Evolutionary conservation across 2,329 filamentous ascomycete species (phyloP).

Genomic region (Fusarium succisae): DNA sequence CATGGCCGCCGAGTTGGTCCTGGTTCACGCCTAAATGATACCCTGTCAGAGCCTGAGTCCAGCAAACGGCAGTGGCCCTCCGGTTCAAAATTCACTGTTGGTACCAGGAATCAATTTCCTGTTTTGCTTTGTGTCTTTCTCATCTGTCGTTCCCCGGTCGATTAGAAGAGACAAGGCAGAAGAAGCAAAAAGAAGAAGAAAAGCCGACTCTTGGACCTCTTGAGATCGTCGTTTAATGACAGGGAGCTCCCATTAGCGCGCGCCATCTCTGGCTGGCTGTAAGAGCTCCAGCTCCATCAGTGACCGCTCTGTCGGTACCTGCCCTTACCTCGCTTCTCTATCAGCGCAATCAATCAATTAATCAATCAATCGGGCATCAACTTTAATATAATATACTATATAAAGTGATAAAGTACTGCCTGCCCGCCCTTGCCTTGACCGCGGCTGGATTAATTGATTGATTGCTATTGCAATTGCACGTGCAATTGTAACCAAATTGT

Average conservation of each 20-base stretch:
- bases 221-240: constrained; percentile 20
- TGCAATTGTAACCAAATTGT: constrained; percentile 32
- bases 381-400: not conserved
- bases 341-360: not conserved
- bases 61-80: not conserved
- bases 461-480: constrained; percentile 21
- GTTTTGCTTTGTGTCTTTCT: constrained; percentile 10
- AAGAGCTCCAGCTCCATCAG: constrained; percentile 18
- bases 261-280: constrained; percentile 23
- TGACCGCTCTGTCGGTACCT: constrained; percentile 35
- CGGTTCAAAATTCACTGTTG: not conserved
- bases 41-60: not conserved
- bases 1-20: not conserved
- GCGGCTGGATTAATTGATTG: constrained; percentile 12
- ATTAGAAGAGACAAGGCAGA: not conserved
- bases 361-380: not conserved
- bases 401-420: not conserved
- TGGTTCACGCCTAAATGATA: constrained; percentile 8
- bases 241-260: constrained; percentile 33
- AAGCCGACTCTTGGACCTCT: constrained; percentile 4
- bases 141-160: constrained; percentile 13
- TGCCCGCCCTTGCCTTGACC: not conserved
- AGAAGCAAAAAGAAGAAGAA: not conserved
- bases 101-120: constrained; percentile 3
- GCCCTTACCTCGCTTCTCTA: not conserved